Evolutionary conservation across 352 stramenopile species (phyloP), one percentile per base, ranked within the genome.

Genomic region (Pythium monospermum): DNA sequence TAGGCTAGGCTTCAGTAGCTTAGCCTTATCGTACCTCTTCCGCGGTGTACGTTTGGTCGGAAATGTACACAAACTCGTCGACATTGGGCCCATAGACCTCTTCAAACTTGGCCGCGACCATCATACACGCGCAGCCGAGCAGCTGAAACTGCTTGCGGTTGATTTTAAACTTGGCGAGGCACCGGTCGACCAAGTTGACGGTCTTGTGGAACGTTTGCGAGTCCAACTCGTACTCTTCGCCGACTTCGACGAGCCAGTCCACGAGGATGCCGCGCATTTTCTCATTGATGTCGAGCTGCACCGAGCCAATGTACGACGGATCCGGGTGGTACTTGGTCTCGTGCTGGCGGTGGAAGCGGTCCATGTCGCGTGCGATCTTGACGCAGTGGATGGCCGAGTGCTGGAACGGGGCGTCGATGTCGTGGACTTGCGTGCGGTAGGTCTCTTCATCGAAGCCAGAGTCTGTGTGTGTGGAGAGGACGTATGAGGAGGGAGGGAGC

Each of bases 201-300:
- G 81, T 73, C 40, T 90, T 85, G 66, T 93, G 81, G 28, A 93
- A 88, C 7, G 83, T 91, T 54, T 89, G 68, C 6, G 79, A 82
- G 57, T 87, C 70, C 8, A 94, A 68, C 44, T 92, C 76, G 54
- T 91, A 94, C 62, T 94, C 80, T 63, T 91, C 77, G 30, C 74
- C 71, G 30, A 94, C 83, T 57, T 94, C 83, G 18, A 99, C 92
- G 6, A 99, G 85, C 97, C 97, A 99, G 72, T 99, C 97, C 23
- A 99, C 87, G 38, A 99, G 83, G 57, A 99, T 99, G 13, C 95
- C 96, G 49, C 97, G 82, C 97, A 99, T 99, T 53, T 97, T 97
- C 60, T 98, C 92, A 66, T 99, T 99, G 64, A 99, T 98, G 65
- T 99, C 95, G 41, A 84, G 68, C 69, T 99, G 97, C n/a, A 83